A percentile compares a stretch with the other conserved stretches of the same genome.
Conservation (phyloP, 257 asterid genomes). For the Scutellaria barbata region DNA sequence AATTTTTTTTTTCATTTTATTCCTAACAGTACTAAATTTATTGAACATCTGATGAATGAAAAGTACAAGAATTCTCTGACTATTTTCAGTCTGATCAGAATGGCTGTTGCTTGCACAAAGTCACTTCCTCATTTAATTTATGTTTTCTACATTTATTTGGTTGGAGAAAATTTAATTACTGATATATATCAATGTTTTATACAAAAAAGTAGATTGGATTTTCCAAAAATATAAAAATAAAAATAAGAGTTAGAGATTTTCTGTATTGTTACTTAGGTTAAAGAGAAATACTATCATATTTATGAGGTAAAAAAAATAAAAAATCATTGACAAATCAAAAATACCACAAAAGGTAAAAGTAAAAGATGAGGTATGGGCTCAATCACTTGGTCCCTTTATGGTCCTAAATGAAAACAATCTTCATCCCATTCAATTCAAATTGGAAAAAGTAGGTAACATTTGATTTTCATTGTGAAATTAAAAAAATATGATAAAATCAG, state of each 20-base stretch:
- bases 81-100: neutral
- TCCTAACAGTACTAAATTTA: neutral
- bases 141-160: neutral
- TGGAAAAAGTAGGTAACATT: conserved; percentile 40
- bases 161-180: neutral
- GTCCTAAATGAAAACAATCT: conserved; percentile 23
- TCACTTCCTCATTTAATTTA: neutral
- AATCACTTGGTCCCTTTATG: conserved; percentile 5
- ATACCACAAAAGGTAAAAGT: neutral
- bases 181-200: neutral
- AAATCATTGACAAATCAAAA: neutral
- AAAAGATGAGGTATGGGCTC: neutral
- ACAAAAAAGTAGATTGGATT: neutral
- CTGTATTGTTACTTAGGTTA: too few species aligned
- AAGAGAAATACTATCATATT: too few species aligned
- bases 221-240: too few species aligned
- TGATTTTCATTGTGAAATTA: too few species aligned
- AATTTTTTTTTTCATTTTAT: neutral
- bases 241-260: too few species aligned
- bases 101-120: conserved; percentile 5
- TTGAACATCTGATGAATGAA: neutral
- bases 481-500: too few species aligned
- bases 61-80: conserved; percentile 13
- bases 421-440: conserved; percentile 28
- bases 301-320: too few species aligned